Evolutionary conservation across 1,284 basidiomycete genomes (phyloP), one percentile per base, ranked within the genome.

Genomic region (Coriolopsis trogii): DNA sequence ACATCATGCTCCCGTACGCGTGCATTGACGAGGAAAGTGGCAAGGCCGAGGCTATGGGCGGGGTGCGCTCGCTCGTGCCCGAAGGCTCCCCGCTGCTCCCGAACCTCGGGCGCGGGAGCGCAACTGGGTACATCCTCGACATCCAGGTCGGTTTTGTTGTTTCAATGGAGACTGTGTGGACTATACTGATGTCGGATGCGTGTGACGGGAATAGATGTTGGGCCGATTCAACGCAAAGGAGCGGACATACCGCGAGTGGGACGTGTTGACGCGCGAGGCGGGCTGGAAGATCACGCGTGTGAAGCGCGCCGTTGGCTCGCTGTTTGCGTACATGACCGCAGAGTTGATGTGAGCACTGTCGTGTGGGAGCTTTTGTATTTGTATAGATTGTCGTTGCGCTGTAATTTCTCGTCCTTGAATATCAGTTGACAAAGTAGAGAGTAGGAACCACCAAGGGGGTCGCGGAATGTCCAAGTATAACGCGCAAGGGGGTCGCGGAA

Each of bases 211-310:
- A n/a, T n/a, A 87, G 85, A 87, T 87, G 85, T 81, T 85, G 66
- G 75, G 75, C 15, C 74, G 74, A 48, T 83, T 87, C 65, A 85
- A 85, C 55, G 75, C 80, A 9, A 81, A 84, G 60, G 86, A 88
- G 59, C 75, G 85, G 13, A 87, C 85, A 0, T 70, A 85, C 18
- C 76, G 81, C 47, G 85, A 87, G 65, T 74, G 80, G 26, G 75
- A 79, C 8, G 71, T 73, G 1, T 69, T 88, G 34, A 70, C 76
- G 3, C 69, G 72, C 25, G 80, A 79, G 1, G 77, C 85, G 13
- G 86, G 86, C 3, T 87, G 85, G 85, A 81, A 79, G 51, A 73
- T 87, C 20, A 67, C 72, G 30, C 76, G 74, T 39, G 79, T 86
- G 40, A 78, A 56, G 42, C 51, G 53, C 4, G 53, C 50, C 0